Base-by-base conservation (phyloP, 805 yeast genomes). In the Hagleromyces aurorensis region DNA sequence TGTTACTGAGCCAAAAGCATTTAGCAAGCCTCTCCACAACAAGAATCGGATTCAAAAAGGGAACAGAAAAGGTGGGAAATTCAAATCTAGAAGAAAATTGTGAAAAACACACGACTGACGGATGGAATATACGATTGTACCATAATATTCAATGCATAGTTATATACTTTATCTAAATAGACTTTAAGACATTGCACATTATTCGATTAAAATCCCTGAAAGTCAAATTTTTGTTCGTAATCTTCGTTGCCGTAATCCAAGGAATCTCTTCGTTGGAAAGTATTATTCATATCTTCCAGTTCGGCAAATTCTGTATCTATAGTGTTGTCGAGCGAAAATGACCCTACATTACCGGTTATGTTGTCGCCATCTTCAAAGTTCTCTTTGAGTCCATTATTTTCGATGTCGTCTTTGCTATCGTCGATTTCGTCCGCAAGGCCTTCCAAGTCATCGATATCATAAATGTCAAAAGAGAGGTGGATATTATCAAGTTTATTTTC, bases 1-100 rank as follows among this genome's bases (percentile, higher is more conserved):
- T 44, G 69, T 64, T 24, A 63, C 53, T 12, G 67, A 53, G 19
- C 51, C 45, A 16, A 52, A 47, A 13, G 53, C 46, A 22, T 36
- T 46, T 11, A 38, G 10, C 41, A 39, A 29, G 45, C 44, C 12
- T 18, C 25, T 12, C 26, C 22, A 13, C 7, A 32, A 34, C 8
- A 44, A 41, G 32, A 55, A 51, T 21, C 55, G 39, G 34, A 37
- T 45, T 25, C 47, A 45, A 14, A 51, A 52, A 34, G 37, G 40
- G 16, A 32, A 33, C 24, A 52, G 44, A 23, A 44, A 42, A 21
- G 52, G 40, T 14, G 44, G 51, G 16, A 52, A 50, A 26, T 56
- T 49, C 30, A 55, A 50, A 31, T 45, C 57, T 8, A 49, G 40
- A 39, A 48, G 48, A 38, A 45, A 33, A 30, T 41, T 48, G 27